phyloP scores from a whole-genome alignment of 2,329 filamentous ascomycete genomes.

The Beauveria brongniartii region DNA sequence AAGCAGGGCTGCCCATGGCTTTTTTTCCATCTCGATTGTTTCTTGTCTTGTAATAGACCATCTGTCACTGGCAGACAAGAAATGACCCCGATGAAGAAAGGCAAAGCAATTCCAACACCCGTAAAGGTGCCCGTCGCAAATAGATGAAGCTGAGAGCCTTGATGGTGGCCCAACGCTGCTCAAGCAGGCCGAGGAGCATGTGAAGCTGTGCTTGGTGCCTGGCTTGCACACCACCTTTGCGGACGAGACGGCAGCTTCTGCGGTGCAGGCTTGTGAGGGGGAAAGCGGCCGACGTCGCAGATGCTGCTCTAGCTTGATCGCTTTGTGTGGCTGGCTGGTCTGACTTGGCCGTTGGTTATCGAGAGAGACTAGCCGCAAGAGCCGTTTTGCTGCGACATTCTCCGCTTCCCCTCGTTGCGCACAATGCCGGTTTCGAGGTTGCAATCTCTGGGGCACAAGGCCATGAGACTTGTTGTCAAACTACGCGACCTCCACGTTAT shows the following conservation, averaged over 20 bases:
- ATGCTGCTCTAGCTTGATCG: not conserved
- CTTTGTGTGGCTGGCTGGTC: not conserved
- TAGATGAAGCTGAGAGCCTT: not conserved
- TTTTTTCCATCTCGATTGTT: not conserved
- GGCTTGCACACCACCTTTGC: not conserved
- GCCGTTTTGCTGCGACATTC: not conserved
- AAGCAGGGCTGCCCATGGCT: not conserved
- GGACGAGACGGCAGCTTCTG: not conserved
- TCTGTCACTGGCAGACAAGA: not conserved
- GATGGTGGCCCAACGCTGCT: not conserved
- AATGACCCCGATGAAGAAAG: not conserved
- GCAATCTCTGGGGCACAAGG: too few relatives aligned
- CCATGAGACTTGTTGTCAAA: too few relatives aligned
- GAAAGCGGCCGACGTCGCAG: not conserved
- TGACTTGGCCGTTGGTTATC: not conserved
- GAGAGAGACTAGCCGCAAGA: not conserved
- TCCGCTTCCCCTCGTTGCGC: not conserved
- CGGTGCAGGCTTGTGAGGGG: not conserved
- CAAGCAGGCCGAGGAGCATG: not conserved
- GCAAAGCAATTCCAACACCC: not conserved
- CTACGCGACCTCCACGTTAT: not conserved
- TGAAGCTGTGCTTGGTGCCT: slow-evolving; percentile 1
- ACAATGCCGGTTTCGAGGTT: too few relatives aligned
- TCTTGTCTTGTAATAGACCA: not conserved
- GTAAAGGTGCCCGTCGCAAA: not conserved